Evolutionary conservation across 176 grass and related monocot species (phyloP), one percentile per base, ranked within the genome.

Genomic region (Lolium multiflorum): DNA sequence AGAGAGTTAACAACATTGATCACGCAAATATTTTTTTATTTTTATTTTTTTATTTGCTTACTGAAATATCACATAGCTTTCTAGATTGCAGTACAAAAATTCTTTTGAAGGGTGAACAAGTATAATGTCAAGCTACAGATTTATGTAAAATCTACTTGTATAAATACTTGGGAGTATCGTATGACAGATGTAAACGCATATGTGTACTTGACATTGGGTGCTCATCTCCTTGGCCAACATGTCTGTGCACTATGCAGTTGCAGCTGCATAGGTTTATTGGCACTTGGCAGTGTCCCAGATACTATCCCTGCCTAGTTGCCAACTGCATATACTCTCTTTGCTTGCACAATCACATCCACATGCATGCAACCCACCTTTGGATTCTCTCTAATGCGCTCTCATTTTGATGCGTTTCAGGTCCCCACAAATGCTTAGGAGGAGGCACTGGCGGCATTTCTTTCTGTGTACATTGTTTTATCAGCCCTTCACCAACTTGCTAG

Each of bases 311-410:
- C 48, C 87, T 54, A 79, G 55, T 57, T 74, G 84, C 71, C 84
- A 84, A 82, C 25, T 77, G 59, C 38, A 69, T 68, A 90, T 83
- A 73, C 62, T 83, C 79, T 59, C 79, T 59, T 59, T 91, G 84
- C 73, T 84, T 76, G 75, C 81, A 80, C 58, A 87, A 87, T 87
- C 59, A 8, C 43, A 52, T n/a, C 35, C 85, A 91, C 89, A 87
- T 91, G 85, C 89, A 84, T 91, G 81, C 76, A 80, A 70, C 7
- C 76, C 85, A 91, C 76, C 89, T 81, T 81, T 84, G 81, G 89
- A 91, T 91, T 81, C 85, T 69, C 74, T 67, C 57, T 74, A 87
- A 66, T 61, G 44, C 47, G 73, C 84, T 79, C 85, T 56, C 67
- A 81, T 87, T 81, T 87, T 91, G 84, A 90, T 87, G 80, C 64